These are phyloP conservation scores for Pseudozyma sp. DNA, from an alignment of 1,284 basidiomycete genomes.

Conservation along the genomic window DNA sequence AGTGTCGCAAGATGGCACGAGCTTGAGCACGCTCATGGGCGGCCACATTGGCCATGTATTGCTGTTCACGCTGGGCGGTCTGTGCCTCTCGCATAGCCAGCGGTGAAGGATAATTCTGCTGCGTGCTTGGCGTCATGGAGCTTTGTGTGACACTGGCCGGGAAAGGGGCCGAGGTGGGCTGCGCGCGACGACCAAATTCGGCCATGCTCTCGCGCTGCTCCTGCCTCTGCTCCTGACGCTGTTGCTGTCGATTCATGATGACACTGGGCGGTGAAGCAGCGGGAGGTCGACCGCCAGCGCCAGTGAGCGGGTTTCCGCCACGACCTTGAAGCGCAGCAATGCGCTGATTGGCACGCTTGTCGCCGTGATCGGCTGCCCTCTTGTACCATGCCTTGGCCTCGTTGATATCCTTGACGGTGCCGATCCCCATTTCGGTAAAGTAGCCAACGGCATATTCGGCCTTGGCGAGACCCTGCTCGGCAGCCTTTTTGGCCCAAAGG, in stretches of 20 bases:
- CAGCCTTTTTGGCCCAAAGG: slow-evolving; percentile 70
- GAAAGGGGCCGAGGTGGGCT: slow-evolving; percentile 66
- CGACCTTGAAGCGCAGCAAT: slow-evolving; percentile 70
- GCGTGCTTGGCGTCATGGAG: slow-evolving; percentile 47
- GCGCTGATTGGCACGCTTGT: slow-evolving; percentile 90
- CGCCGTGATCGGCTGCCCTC: slow-evolving; percentile 89
- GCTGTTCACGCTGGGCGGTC: slow-evolving; percentile 59
- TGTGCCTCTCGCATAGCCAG: slow-evolving; percentile 65
- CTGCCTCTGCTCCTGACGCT: slow-evolving; percentile 35
- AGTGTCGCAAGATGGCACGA: slow-evolving; percentile 36
- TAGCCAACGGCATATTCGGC: slow-evolving; percentile 90
- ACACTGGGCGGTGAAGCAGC: slow-evolving; percentile 5
- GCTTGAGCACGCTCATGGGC: slow-evolving; percentile 51
- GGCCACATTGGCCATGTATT: slow-evolving; percentile 57
- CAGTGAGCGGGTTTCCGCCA: slow-evolving; percentile 17
- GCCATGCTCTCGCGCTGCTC: slow-evolving; percentile 51
- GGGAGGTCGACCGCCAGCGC: slow-evolving; percentile 12
- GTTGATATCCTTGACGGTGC: slow-evolving; percentile 68
- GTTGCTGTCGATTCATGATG: slow-evolving; percentile 40
- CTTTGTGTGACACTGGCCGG: slow-evolving; percentile 53
- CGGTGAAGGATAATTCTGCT: slow-evolving; percentile 60
- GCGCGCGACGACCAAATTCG: slow-evolving; percentile 50
- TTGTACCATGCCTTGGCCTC: slow-evolving; percentile 84
- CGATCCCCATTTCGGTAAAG: slow-evolving; percentile 80
- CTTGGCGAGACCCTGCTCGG: slow-evolving; percentile 67